phyloP scores from a whole-genome alignment of 106 monocot genomes.

The Chionographis japonica region DNA sequence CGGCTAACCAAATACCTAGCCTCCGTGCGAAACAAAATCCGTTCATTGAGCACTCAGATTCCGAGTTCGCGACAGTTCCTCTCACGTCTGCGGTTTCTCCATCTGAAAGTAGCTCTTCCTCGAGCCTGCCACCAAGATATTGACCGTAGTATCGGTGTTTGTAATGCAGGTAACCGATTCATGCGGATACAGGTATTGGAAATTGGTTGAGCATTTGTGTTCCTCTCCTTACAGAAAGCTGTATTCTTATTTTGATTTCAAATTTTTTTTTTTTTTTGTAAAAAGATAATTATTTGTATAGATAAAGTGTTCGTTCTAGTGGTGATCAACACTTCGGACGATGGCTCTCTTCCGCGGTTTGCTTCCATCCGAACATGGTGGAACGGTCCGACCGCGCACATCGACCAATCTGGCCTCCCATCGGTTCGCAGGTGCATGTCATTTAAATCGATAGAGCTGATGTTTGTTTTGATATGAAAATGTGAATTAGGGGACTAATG shows the following conservation, averaged over 20 bases:
- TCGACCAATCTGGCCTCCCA: too few relatives aligned
- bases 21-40: conserved; percentile 8
- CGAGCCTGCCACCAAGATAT: conserved; percentile 30
- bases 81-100: conserved; percentile 34
- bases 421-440: too few relatives aligned
- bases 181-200: not conserved
- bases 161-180: not conserved
- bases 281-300: too few relatives aligned
- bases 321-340: too few relatives aligned
- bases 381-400: too few relatives aligned
- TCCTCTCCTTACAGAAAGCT: conserved; percentile 6
- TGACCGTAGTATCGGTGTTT: conserved; percentile 1
- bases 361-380: too few relatives aligned
- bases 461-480: too few relatives aligned
- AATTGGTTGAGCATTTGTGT: conserved; percentile 7
- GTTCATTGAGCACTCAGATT: conserved; percentile 16
- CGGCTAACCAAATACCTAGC: conserved; percentile 12
- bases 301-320: too few relatives aligned
- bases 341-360: too few relatives aligned
- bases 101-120: conserved; percentile 10
- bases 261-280: too few relatives aligned
- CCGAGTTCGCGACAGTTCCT: conserved; percentile 72
- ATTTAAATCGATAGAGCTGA: too few relatives aligned
- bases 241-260: conserved; percentile 13
- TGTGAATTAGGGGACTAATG: too few relatives aligned